These are phyloP conservation scores for Boletus tomentosulus DNA, from an alignment of 768 basidiomycete species.

Conservation along the genomic window DNA sequence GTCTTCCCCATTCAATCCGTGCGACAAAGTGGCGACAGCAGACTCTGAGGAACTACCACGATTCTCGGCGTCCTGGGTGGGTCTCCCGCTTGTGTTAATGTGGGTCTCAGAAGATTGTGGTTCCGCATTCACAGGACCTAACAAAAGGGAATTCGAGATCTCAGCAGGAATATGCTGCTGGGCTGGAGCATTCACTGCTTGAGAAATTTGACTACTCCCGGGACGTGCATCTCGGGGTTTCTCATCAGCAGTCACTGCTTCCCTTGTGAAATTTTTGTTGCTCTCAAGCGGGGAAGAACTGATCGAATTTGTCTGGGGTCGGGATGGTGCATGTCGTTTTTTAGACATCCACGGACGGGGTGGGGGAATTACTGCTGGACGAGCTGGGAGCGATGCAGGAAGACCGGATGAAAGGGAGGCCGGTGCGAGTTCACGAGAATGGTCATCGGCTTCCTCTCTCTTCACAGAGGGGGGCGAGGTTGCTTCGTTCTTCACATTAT, in stretches of 20 bases:
- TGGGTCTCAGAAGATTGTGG: neutral
- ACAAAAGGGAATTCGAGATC: constrained; percentile 6
- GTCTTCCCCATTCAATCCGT: constrained; percentile 8
- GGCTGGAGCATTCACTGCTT: constrained; percentile 6
- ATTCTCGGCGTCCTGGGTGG: neutral
- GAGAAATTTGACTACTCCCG: constrained; percentile 4
- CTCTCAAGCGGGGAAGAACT: neutral
- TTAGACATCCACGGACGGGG: constrained; percentile 19
- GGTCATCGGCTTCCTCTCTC: constrained; percentile 16
- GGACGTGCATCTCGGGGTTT: neutral
- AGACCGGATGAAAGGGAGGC: neutral
- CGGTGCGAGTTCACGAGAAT: neutral
- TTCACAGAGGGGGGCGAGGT: neutral
- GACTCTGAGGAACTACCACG: constrained; percentile 8
- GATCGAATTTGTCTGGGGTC: neutral
- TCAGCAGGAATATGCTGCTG: constrained; percentile 5
- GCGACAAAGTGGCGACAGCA: neutral
- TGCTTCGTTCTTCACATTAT: constrained; percentile 22
- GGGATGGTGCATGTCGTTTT: constrained; percentile 3
- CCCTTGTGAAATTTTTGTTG: neutral
- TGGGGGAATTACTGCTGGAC: constrained; percentile 20
- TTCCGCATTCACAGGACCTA: constrained; percentile 8
- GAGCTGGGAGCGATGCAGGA: constrained; percentile 11
- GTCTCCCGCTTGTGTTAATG: neutral
- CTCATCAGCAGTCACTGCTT: neutral